These are phyloP conservation scores for Diplogelasinospora grovesii DNA, from an alignment of 495 filamentous ascomycete genomes.

Conservation along the genomic window DNA sequence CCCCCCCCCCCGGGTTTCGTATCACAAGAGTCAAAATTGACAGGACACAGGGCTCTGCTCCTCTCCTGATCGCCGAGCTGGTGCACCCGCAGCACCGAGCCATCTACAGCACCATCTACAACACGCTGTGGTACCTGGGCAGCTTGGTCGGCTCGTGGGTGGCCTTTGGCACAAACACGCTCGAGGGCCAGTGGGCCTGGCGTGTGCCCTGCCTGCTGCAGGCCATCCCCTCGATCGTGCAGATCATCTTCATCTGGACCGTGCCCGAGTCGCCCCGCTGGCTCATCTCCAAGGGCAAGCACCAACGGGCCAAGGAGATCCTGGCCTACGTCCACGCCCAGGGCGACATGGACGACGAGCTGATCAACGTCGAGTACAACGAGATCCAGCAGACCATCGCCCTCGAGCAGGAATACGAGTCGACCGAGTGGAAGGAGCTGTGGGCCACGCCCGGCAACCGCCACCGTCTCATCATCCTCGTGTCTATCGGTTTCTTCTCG, in stretches of 20 bases:
- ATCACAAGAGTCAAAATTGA: neutral
- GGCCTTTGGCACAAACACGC: slow-evolving; percentile 41
- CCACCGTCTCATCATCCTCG: slow-evolving; percentile 17
- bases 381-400: slow-evolving; percentile 19
- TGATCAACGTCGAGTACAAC: slow-evolving; percentile 18
- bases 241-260: slow-evolving; percentile 37
- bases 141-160: slow-evolving; percentile 46
- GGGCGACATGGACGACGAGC: slow-evolving; percentile 21
- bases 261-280: slow-evolving; percentile 32
- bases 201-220: slow-evolving; percentile 24
- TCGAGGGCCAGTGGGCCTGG: slow-evolving; percentile 44
- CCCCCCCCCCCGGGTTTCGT: neutral
- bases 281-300: slow-evolving; percentile 20
- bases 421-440: slow-evolving; percentile 16
- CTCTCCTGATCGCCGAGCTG: slow-evolving; percentile 55
- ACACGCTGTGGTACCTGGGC: slow-evolving; percentile 24
- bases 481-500: slow-evolving; percentile 27
- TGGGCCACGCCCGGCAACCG: slow-evolving; percentile 19
- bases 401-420: slow-evolving; percentile 15
- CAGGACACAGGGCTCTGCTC: slow-evolving; percentile 43
- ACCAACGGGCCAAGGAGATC: slow-evolving; percentile 14
- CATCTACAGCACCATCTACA: slow-evolving; percentile 26
- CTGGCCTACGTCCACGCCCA: slow-evolving; percentile 33
- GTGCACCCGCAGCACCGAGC: slow-evolving; percentile 53
- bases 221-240: slow-evolving; percentile 38